Evolutionary conservation across 495 filamentous ascomycete genomes (phyloP).

Genomic region (Tirmania nivea): DNA sequence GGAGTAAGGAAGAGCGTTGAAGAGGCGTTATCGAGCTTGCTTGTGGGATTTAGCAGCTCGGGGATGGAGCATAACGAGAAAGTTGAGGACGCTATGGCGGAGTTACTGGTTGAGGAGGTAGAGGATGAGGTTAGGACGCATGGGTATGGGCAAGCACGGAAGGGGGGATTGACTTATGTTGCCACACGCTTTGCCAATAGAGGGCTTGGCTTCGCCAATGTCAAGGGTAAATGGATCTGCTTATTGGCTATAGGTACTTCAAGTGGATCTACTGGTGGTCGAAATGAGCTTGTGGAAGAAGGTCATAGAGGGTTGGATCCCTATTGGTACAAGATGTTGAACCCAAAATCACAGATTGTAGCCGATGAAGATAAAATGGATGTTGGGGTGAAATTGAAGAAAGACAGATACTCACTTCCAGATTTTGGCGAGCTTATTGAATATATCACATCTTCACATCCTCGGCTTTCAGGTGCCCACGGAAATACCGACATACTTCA

Average conservation of each 20-base stretch:
- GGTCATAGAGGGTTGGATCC: conserved; percentile 66
- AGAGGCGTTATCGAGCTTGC: conserved; percentile 59
- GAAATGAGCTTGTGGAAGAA: conserved; percentile 71
- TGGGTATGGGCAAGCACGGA: conserved; percentile 23
- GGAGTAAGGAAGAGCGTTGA: conserved; percentile 54
- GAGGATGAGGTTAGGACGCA: conserved; percentile 22
- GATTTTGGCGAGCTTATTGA: conserved; percentile 17
- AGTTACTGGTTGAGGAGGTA: conserved; percentile 43
- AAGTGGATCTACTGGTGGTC: conserved; percentile 26
- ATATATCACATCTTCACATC: conserved; percentile 2
- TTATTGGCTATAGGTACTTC: conserved; percentile 47
- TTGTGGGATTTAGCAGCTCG: conserved; percentile 28
- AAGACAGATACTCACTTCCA: conserved; percentile 20
- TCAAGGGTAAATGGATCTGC: conserved; percentile 69
- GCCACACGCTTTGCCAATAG: conserved; percentile 78
- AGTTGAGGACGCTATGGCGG: conserved; percentile 21
- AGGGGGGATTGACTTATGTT: conserved; percentile 40
- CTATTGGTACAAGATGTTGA: conserved; percentile 51
- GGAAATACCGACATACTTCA: background rate
- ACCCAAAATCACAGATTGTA: conserved; percentile 22
- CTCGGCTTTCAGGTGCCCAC: background rate
- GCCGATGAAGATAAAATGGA: background rate
- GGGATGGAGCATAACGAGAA: conserved; percentile 17
- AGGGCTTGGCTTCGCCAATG: conserved; percentile 60
- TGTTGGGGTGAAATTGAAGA: conserved; percentile 6